A percentile compares a stretch with the other conserved stretches of the same genome.
Conservation (phyloP, 1,284 basidiomycete species). For the Ustilago shanxiensis region DNA sequence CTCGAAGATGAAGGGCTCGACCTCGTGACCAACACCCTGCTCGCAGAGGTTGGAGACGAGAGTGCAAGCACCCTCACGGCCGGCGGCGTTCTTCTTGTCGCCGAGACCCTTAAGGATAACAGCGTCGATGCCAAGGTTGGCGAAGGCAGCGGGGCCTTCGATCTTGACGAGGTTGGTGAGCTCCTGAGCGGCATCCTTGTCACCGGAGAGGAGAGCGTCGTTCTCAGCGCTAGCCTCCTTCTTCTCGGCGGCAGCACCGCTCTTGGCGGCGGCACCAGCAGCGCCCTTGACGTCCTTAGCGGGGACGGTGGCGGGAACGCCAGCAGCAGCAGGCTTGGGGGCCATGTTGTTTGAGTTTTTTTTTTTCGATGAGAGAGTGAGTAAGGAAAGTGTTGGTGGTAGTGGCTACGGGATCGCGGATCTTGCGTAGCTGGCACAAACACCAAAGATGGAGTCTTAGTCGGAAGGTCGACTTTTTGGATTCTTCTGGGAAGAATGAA, state of each 20-base stretch:
- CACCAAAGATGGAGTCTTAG: constrained; percentile 31
- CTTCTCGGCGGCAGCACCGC: constrained; percentile 66
- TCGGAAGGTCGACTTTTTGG: constrained; percentile 39
- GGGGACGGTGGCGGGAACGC: constrained; percentile 66
- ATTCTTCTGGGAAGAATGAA: constrained; percentile 33
- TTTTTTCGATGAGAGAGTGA: neutral
- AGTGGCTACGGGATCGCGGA: constrained; percentile 30
- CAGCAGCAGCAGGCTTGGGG: constrained; percentile 59
- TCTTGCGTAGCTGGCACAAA: constrained; percentile 25
- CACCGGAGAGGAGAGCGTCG: constrained; percentile 69
- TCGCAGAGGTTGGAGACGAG: constrained; percentile 80
- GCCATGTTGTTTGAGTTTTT: constrained; percentile 39
- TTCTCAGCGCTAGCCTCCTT: constrained; percentile 71
- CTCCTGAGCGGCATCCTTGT: constrained; percentile 71
- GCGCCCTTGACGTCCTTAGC: constrained; percentile 66
- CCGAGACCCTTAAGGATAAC: constrained; percentile 80
- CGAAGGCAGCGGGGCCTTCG: constrained; percentile 86
- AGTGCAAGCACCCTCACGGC: constrained; percentile 80
- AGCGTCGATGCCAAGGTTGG: constrained; percentile 81
- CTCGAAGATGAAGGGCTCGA: constrained; percentile 92
- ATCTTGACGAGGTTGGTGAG: constrained; percentile 72
- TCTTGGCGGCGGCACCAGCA: constrained; percentile 68
- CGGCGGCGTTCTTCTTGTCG: constrained; percentile 77
- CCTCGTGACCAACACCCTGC: constrained; percentile 82
- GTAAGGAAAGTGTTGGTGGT: constrained; percentile 4